phyloP scores from a whole-genome alignment of 371 early-diverging fungal species.

The Cladochytrium tenue region DNA sequence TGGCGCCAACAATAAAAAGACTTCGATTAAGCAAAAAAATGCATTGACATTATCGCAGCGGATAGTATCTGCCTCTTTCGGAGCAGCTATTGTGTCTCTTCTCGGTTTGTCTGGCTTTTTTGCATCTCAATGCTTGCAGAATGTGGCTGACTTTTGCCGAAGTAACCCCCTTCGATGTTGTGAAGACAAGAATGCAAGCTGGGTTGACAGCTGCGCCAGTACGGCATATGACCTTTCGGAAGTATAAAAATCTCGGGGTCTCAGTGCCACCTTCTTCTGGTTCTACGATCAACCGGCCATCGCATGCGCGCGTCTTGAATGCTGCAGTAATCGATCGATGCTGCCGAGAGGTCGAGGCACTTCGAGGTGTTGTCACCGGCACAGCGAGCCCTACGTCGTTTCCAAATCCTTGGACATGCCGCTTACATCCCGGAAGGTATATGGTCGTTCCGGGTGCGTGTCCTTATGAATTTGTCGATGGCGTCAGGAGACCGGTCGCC shows the following conservation, averaged over 20 bases:
- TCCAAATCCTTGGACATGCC: not conserved
- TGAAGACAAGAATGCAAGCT: constrained; percentile 88
- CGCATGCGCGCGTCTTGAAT: not conserved
- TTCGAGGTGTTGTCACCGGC: not conserved
- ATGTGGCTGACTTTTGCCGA: constrained; percentile 6
- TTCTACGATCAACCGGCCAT: no score
- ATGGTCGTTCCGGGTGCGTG: not conserved
- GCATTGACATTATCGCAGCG: no score
- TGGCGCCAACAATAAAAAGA: no score
- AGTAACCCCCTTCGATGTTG: constrained; percentile 92
- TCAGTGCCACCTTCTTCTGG: not conserved
- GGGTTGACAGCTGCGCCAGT: constrained; percentile 8
- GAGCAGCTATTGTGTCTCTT: no score
- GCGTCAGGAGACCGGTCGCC: not conserved
- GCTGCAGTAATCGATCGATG: not conserved
- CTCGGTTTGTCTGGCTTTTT: no score
- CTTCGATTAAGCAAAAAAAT: no score
- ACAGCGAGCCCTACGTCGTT: not conserved
- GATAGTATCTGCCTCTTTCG: no score
- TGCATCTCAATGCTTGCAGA: not conserved
- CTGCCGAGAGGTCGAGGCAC: not conserved
- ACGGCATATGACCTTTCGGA: not conserved
- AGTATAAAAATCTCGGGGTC: not conserved
- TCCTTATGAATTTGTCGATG: not conserved
- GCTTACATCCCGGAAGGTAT: not conserved